A percentile compares a stretch with the other conserved stretches of the same genome.
Conservation (phyloP, 139 green algal genomes). For the Closterium sp. region DNA sequence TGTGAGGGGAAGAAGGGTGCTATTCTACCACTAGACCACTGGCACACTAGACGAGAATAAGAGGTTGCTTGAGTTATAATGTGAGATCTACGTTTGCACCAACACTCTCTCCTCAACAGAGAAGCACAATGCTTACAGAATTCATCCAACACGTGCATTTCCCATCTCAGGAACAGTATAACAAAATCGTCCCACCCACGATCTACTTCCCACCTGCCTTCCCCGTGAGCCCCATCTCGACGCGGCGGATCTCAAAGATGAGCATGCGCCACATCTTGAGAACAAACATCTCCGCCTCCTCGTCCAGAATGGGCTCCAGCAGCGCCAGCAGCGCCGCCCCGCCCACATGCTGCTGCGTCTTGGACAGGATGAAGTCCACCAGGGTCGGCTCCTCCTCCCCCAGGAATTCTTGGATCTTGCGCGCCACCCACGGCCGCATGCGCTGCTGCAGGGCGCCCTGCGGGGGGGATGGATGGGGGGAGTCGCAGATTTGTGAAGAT, state of each 20-base stretch:
- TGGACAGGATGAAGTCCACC: slow-evolving; percentile 71
- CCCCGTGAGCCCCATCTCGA: slow-evolving; percentile 29
- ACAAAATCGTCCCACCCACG: not conserved
- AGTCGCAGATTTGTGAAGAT: too few species aligned
- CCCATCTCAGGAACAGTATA: not conserved
- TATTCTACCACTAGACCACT: too few species aligned
- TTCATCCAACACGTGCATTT: not conserved
- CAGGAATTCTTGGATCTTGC: slow-evolving; percentile 74
- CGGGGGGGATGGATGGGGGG: too few species aligned
- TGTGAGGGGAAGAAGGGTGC: too few species aligned
- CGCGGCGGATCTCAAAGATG: slow-evolving; percentile 74
- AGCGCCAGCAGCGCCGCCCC: slow-evolving; percentile 62
- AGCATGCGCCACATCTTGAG: slow-evolving; percentile 88
- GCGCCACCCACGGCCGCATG: slow-evolving; percentile 67
- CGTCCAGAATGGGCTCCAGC: slow-evolving; percentile 72
- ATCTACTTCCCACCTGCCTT: slow-evolving; percentile 28
- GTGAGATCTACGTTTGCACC: too few species aligned
- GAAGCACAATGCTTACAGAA: too few species aligned
- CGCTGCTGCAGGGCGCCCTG: slow-evolving; percentile 38
- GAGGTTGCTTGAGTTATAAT: too few species aligned
- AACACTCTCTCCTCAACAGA: too few species aligned
- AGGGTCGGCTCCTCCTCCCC: slow-evolving; percentile 69
- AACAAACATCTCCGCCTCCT: slow-evolving; percentile 81
- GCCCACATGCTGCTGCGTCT: slow-evolving; percentile 54
- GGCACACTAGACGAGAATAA: not conserved